Base-by-base conservation (phyloP, 75 land plant genomes). In the Picea sitchensis region DNA sequence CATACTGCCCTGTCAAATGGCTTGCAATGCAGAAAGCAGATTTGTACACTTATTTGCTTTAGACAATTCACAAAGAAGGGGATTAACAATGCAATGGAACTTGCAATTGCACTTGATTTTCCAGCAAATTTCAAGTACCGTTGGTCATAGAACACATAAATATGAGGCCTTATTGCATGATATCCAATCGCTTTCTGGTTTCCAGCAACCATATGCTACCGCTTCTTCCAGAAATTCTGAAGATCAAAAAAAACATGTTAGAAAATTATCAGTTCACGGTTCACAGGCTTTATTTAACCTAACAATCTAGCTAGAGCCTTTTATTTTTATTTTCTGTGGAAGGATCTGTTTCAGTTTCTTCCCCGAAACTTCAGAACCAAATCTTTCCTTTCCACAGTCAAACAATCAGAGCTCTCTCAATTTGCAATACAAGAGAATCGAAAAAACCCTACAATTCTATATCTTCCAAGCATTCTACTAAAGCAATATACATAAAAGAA, bases 1-100 rank as follows among this genome's bases (percentile, higher is more conserved):
- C 88, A 88, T 88, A 6, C 23, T 71, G 54, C 74, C 36, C 13
- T 41, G 54, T 44, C 9, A 44, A 71, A 17, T 36, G 44, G 20
- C 73, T 36, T 2, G 44, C n/a, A 44, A 71, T 71, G 11, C 51
- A 2, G 12, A 51, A 51, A 51, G 51, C 74, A 71, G 51, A 71
- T 20, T 20, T 71, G 12, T 41, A 44, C 47, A 41, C 41, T 13
- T 71, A 11, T 7, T 38, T 38, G n/a, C 54, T 71, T 71, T 38
- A 38, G 36, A 67, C 71, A 34, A 20, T 67, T 36, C 36, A 67
- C 4, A 17, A 13, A 32, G n/a, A 15, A 51, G 56, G 51, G 21
- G 21, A 38, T 71, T 71, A 20, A 18, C 9, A 71, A 38, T 71
- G 20, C 56, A n/a, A 41, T 11, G 44, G 41, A 9, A 71, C 2